Evolutionary conservation across 257 asterid species (phyloP).

Genomic region (Mentha longifolia): DNA sequence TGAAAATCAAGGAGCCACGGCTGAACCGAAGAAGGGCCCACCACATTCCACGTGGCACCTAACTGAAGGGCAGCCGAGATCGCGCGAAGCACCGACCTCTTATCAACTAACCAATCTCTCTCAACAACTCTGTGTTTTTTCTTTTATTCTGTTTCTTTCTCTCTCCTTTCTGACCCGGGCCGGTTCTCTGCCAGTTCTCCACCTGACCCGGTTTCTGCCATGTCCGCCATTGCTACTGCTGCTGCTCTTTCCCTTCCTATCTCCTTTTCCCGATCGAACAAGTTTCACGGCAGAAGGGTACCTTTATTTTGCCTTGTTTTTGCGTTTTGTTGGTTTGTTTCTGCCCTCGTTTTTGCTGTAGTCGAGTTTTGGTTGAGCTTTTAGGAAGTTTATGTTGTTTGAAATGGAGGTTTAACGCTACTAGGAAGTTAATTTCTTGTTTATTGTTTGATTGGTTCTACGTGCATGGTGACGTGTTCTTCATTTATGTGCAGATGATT

Average conservation of each 20-base stretch:
- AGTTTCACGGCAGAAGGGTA: conserved; percentile 65
- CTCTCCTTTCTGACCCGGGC: conserved; percentile 32
- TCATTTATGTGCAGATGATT: background rate
- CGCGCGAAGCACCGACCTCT: conserved; percentile 65
- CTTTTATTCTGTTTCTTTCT: conserved; percentile 14
- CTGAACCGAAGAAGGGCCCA: conserved; percentile 34
- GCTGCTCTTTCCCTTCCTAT: conserved; percentile 80
- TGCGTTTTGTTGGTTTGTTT: no score
- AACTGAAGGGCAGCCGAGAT: conserved; percentile 60
- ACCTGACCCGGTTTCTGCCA: conserved; percentile 44
- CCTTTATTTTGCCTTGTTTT: background rate
- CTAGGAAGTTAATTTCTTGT: no score
- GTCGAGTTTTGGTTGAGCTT: background rate
- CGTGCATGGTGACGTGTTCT: conserved; percentile 10
- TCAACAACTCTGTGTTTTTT: conserved; percentile 13
- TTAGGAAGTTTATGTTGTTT: background rate
- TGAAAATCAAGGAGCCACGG: conserved; percentile 48
- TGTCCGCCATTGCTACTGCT: conserved; percentile 91
- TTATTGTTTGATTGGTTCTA: background rate
- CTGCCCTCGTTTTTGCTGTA: background rate
- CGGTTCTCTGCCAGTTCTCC: conserved; percentile 13
- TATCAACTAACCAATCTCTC: conserved; percentile 52
- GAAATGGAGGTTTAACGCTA: background rate
- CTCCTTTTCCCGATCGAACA: conserved; percentile 56
- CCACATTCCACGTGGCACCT: conserved; percentile 56